Evolutionary conservation across 169 alveolate species (phyloP), one percentile per base, ranked within the genome.

Genomic region (Cryptosporidium baileyi): DNA sequence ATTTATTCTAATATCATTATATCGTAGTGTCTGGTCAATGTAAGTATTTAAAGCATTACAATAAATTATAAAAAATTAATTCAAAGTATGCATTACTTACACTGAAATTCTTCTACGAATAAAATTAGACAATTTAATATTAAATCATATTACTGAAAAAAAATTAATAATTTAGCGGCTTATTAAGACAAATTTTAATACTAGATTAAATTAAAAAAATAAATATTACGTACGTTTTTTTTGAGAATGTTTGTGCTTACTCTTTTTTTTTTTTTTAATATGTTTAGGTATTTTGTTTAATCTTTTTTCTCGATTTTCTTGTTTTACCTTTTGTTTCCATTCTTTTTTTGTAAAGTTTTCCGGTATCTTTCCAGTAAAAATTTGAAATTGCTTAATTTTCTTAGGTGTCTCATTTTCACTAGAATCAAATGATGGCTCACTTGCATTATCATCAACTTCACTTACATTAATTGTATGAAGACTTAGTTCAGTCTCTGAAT

Each of bases 271-370:
- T 67, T 92, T 92, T 81, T 93, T 93, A 49, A 92, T 91, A 74
- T 93, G 94, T 51, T 93, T 93, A 19, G 96, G 96, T 74, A 93
- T 88, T 82, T 93, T 93, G 47, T 90, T 89, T 30, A 88, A 81
- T 19, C 96, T 80, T 51, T 89, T 88, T 60, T 92, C 95, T 24
- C 96, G 40, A 57, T 93, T 91, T 61, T 89, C 91, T 80, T 85
- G 92, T 89, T 93, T 93, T 22, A 93, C 95, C 89, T 91, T 63
- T 61, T 89, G 92, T 54, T 93, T 92, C 96, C 96, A 93, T 44
- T 92, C 95, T 89, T 91, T 92, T 28, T 91, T 89, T 47, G 90
- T 91, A n/a, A 93, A 63, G 7, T 91, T 93, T n/a, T 89, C 92
- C 4, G 96, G 96, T 54, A 93, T 93, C 24, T 82, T 91, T 62